Evolutionary conservation across 306 rosid species (phyloP).

Genomic region (Cucurbita maxima): DNA sequence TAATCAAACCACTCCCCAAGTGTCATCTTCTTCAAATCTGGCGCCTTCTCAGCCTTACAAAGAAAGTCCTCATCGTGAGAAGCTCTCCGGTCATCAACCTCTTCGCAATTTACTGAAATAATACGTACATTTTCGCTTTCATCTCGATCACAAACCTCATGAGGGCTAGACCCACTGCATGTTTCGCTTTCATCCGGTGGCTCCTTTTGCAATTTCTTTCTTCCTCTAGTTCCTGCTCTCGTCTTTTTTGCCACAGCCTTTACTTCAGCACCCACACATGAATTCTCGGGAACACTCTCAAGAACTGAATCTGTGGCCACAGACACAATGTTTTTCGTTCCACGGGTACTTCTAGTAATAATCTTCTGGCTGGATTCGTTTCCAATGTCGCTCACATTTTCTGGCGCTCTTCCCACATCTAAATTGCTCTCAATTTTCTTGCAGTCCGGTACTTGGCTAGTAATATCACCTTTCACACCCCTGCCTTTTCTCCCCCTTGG

Average conservation of each 20-base stretch:
- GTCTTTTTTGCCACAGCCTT: constrained; percentile 21
- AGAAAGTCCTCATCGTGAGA: constrained; percentile 7
- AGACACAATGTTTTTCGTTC: constrained; percentile 13
- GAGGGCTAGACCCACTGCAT: neutral
- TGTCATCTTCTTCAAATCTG: constrained; percentile 47
- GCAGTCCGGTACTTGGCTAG: neutral
- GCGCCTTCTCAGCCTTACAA: constrained; percentile 10
- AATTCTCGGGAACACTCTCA: constrained; percentile 13
- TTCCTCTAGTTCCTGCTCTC: constrained; percentile 15
- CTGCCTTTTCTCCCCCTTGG: constrained; percentile 16
- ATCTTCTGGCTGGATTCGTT: neutral
- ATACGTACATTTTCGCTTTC: neutral
- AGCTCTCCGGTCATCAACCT: constrained; percentile 5
- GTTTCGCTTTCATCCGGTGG: neutral
- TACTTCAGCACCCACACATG: constrained; percentile 11
- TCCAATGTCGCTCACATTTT: neutral
- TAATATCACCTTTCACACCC: constrained; percentile 11
- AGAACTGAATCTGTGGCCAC: neutral
- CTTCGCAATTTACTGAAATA: constrained; percentile 5
- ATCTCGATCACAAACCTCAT: neutral
- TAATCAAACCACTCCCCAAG: constrained; percentile 70
- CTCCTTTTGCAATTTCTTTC: constrained; percentile 16
- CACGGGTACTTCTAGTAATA: constrained; percentile 10
- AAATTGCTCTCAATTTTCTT: neutral
- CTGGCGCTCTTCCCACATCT: neutral